Evolutionary conservation across 768 basidiomycete species (phyloP).

Genomic region (Sarcodon sp.): DNA sequence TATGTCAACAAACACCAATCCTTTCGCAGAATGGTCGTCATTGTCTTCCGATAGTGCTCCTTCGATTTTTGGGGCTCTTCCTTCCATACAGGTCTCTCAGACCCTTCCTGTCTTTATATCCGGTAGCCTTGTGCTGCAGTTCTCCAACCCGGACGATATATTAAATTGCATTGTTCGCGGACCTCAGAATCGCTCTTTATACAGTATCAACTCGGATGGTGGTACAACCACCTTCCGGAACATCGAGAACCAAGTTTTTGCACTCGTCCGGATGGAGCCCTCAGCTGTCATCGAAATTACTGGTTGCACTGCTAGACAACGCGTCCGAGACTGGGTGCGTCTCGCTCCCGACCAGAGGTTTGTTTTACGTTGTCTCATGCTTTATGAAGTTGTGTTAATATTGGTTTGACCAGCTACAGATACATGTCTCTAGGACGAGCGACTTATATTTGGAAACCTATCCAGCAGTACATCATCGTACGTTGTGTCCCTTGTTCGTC

Average conservation of each 20-base stretch:
- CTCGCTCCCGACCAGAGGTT: conserved; percentile 35
- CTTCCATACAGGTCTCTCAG: conserved; percentile 24
- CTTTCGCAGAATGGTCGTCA: conserved; percentile 12
- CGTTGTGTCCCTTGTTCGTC: conserved; percentile 10
- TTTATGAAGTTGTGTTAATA: not conserved
- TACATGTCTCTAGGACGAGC: conserved; percentile 37
- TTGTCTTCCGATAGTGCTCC: conserved; percentile 17
- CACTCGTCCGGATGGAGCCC: conserved; percentile 43
- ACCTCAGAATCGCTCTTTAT: conserved; percentile 32
- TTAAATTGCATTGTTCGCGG: conserved; percentile 44
- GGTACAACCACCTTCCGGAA: conserved; percentile 39
- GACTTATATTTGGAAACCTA: conserved; percentile 43
- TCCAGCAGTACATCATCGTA: conserved; percentile 40
- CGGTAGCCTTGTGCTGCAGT: conserved; percentile 28
- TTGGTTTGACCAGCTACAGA: conserved; percentile 15
- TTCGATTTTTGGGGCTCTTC: conserved; percentile 53
- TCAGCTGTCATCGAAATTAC: conserved; percentile 41
- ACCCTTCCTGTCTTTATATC: conserved; percentile 13
- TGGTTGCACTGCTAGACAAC: conserved; percentile 33
- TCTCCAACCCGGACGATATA: conserved; percentile 36
- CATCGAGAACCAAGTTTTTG: conserved; percentile 30
- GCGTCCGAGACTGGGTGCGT: conserved; percentile 38
- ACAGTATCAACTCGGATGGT: conserved; percentile 36
- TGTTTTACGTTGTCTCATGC: conserved; percentile 9
- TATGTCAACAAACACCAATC: conserved; percentile 12